Conservation (phyloP, 805 yeast species). For the Metschnikowia santaceciliae region DNA sequence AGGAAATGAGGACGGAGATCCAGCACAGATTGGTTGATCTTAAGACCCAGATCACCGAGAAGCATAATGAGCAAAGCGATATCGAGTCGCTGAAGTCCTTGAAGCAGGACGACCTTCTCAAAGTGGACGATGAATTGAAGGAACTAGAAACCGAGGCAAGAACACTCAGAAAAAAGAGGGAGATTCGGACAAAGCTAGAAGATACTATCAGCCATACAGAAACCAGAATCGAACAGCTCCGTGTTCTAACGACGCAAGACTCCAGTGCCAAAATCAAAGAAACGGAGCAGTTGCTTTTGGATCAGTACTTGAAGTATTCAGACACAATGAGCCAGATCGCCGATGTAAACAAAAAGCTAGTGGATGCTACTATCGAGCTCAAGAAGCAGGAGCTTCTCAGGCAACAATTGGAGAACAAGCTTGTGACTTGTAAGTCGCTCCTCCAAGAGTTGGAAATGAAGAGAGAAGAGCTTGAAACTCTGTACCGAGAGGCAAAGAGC, state of each 20-base stretch:
- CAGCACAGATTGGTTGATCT: constrained; percentile 17
- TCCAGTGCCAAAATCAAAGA: constrained; percentile 36
- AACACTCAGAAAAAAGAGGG: constrained; percentile 25
- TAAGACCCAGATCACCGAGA: constrained; percentile 12
- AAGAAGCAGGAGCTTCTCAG: constrained; percentile 12
- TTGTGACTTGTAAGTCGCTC: constrained; percentile 18
- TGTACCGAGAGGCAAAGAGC: constrained; percentile 31
- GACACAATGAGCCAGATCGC: constrained; percentile 22
- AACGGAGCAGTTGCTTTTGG: constrained; percentile 25
- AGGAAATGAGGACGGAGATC: constrained; percentile 18
- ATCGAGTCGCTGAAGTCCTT: constrained; percentile 6
- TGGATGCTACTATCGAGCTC: constrained; percentile 5
- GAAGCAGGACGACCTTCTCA: constrained; percentile 4
- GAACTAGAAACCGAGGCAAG: constrained; percentile 19
- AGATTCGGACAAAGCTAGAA: constrained; percentile 25
- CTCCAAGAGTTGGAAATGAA: constrained; percentile 24
- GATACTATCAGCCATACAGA: constrained; percentile 18
- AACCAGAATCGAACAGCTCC: constrained; percentile 12
- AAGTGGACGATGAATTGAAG: constrained; percentile 9
- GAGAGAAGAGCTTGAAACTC: constrained; percentile 23
- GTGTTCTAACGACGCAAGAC: constrained; percentile 31
- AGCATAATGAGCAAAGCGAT: constrained; percentile 7
- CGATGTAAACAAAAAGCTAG: constrained; percentile 6
- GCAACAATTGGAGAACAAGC: constrained; percentile 14
- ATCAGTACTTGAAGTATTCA: constrained; percentile 18